phyloP scores from a whole-genome alignment of 2,329 filamentous ascomycete species.

The Scedosporium apiospermum region DNA sequence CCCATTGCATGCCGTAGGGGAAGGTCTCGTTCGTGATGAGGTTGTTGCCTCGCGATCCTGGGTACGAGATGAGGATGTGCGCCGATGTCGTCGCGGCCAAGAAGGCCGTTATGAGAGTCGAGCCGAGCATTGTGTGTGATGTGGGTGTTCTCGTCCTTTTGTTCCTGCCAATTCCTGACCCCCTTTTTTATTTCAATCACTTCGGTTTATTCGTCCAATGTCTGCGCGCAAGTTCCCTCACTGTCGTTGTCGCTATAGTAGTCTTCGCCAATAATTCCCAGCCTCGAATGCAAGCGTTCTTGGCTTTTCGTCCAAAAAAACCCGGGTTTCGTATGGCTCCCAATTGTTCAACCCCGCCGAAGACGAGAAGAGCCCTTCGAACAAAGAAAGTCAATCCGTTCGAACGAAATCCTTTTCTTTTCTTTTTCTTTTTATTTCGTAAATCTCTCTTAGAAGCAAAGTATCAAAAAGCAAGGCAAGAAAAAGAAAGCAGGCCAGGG shows the following conservation, averaged over 20 bases:
- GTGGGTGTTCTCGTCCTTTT: not conserved
- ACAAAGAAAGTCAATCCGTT: not conserved
- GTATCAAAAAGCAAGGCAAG: not conserved
- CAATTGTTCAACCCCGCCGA: too few species aligned
- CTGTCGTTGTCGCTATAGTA: too few species aligned
- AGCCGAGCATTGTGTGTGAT: slow-evolving; percentile 31
- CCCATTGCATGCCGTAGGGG: slow-evolving; percentile 91
- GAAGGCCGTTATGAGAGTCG: slow-evolving; percentile 29
- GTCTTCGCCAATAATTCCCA: not conserved
- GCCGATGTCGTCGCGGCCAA: slow-evolving; percentile 42
- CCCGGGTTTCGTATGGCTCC: too few species aligned
- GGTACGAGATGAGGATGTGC: slow-evolving; percentile 82
- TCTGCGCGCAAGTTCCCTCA: too few species aligned
- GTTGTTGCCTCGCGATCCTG: slow-evolving; percentile 80
- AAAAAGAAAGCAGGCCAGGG: not conserved
- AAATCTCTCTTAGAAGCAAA: too few species aligned
- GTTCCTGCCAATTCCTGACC: not conserved
- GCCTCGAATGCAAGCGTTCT: not conserved
- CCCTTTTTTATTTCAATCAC: not conserved
- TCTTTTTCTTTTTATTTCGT: not conserved
- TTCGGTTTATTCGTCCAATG: not conserved
- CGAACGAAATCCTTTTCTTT: not conserved
- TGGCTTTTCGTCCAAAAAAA: not conserved
- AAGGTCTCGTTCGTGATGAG: slow-evolving; percentile 68
- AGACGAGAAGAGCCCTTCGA: too few species aligned